Base-by-base conservation (phyloP, 352 stramenopile genomes). In the Elongisporangium prolatum region DNA sequence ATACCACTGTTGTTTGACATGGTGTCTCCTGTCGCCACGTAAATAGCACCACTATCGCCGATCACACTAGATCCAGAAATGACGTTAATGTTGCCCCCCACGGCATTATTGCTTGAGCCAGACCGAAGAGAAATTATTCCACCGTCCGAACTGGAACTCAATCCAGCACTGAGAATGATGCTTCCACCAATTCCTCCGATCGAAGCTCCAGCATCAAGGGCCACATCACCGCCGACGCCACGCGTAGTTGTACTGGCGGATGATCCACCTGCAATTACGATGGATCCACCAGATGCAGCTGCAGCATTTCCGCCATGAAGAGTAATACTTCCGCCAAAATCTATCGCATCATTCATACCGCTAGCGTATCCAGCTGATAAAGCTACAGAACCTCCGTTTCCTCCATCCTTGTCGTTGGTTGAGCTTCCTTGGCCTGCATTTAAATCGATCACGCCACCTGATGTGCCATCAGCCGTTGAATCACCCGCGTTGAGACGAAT, bases 371-470 rank as follows among this genome's bases (percentile, higher is more conserved):
- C 84, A 22, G 77, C 82, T 13, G 53, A 20, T 47, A 93, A 64
- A 8, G 70, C 57, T n/a, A 91, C 58, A 58, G 67, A 54, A 49
- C 80, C 80, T 21, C 80, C 80, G 48, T 83, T 76, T 25, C 84
- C 84, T 48, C 78, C 78, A 52, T 80, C 67, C 21, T 79, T 84
- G 20, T 80, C 71, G 52, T 84, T 74, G 20, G 24, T 67, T 21
- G 69, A 83, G 13, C 60, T 55, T 18, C 81, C 81, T 55, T 52
- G 57, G 28, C 84, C 84, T 48, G 67, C 80, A 58, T 57, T 52
- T 53, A 93, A 59, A n/a, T 48, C 52, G 63, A 91, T 53, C 50
- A 44, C 63, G 2, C 80, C 80, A 52, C 80, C 80, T 61, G 69
- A 20, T 20, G 68, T 68, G 63, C 61, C 64, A 62, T 56, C 52